Conservation (phyloP, 2,329 filamentous ascomycete genomes). For the Xenoacremonium recifei region DNA sequence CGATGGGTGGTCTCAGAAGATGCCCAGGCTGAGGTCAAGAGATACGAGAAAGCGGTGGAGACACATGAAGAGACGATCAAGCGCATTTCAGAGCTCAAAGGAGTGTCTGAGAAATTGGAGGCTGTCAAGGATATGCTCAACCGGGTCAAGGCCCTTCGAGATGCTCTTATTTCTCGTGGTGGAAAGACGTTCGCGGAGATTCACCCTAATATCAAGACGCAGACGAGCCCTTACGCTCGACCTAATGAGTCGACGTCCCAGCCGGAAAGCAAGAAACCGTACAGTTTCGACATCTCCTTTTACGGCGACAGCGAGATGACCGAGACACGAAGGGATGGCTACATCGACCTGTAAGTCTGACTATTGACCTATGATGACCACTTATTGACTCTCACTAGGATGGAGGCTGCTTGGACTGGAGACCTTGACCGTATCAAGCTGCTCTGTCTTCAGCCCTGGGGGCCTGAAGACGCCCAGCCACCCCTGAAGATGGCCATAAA, state of each 20-base stretch:
- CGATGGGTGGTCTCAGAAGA: conserved; percentile 50
- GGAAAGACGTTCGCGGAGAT: conserved; percentile 68
- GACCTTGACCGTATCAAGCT: conserved; percentile 64
- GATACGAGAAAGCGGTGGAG: conserved; percentile 31
- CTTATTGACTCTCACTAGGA: conserved; percentile 38
- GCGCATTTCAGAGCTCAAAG: conserved; percentile 13
- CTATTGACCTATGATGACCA: not conserved
- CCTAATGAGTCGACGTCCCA: conserved; percentile 14
- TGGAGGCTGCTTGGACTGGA: conserved; percentile 73
- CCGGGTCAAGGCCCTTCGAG: conserved; percentile 55
- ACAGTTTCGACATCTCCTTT: conserved; percentile 53
- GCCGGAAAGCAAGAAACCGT: too few relatives aligned
- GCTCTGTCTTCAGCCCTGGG: conserved; percentile 61
- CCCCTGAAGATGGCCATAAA: conserved; percentile 63
- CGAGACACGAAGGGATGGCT: conserved; percentile 54
- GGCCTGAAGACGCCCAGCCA: conserved; percentile 47
- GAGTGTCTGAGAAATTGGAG: conserved; percentile 49
- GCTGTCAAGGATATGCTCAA: conserved; percentile 51
- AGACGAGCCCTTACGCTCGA: conserved; percentile 2
- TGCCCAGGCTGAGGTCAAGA: conserved; percentile 31
- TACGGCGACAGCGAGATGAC: conserved; percentile 52
- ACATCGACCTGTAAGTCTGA: conserved; percentile 58
- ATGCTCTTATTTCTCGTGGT: conserved; percentile 51
- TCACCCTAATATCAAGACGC: conserved; percentile 49
- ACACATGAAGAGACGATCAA: conserved; percentile 24